A percentile compares a stretch with the other conserved stretches of the same genome.
Conservation (phyloP, 208 protist genomes). For the Acanthamoeba royreba region DNA sequence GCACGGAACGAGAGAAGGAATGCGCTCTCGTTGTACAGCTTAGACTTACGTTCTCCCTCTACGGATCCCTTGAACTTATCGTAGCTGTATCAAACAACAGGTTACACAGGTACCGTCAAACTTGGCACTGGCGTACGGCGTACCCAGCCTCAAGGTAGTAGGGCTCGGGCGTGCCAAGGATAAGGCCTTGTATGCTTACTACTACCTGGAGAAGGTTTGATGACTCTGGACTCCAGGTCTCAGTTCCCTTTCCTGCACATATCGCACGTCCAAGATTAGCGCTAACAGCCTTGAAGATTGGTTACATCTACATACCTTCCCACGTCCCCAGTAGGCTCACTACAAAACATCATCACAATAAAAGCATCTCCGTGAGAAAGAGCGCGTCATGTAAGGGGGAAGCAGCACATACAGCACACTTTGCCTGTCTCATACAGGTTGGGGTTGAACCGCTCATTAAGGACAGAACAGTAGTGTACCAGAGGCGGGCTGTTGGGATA, state of each 20-base stretch:
- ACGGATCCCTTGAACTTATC: not conserved
- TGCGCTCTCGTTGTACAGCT: slow-evolving; percentile 17
- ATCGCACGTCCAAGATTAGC: too few species aligned
- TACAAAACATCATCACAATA: not conserved
- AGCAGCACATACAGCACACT: not conserved
- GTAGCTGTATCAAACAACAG: not conserved
- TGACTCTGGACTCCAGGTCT: not conserved
- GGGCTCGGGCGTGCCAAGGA: not conserved
- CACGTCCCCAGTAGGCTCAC: slow-evolving; percentile 19
- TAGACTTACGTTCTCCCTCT: not conserved
- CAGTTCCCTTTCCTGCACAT: not conserved
- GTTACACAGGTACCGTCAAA: not conserved
- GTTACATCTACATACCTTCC: too few species aligned
- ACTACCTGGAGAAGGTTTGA: slow-evolving; percentile 5
- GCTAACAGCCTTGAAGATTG: too few species aligned
- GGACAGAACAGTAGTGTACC: not conserved
- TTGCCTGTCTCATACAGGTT: slow-evolving; percentile 36
- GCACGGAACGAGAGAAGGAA: not conserved
- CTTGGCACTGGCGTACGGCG: not conserved
- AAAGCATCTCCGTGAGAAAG: not conserved
- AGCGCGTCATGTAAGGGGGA: not conserved
- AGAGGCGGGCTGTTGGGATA: not conserved
- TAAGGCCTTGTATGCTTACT: slow-evolving; percentile 1
- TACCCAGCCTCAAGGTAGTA: slow-evolving; percentile 21
- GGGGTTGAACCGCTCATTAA: not conserved